Evolutionary conservation across 2,329 filamentous ascomycete genomes (phyloP), one percentile per base, ranked within the genome.

Genomic region (Xenoacremonium recifei): DNA sequence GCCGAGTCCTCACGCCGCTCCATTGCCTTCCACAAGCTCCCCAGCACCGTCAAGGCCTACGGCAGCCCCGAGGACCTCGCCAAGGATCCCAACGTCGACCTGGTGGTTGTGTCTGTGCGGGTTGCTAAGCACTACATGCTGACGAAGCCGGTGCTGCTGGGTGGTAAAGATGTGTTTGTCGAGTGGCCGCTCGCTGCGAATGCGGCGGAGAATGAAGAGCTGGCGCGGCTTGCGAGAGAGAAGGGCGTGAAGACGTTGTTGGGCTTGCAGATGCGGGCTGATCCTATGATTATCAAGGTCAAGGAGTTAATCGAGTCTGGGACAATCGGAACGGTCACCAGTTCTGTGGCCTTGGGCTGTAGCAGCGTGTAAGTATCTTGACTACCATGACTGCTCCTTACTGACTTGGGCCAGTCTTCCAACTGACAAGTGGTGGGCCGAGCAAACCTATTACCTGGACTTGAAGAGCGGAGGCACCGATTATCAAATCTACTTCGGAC

Each of bases 41-140:
- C 65, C 1, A 32, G 57, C 2, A 53, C 50, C 3, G 67, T 66
- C 10, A 68, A 65, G 27, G 61, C 70, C 1, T 78, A 78, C 44
- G 75, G 70, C n/a, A 58, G 63, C 17, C 66, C 73, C 0, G 61
- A 67, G 4, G 61, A 63, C 4, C 55, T 79, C 2, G 73, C 73
- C 1, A 61, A 59, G 1, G 73, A 78, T 36, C 57, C 61, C 1
- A 59, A 70, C n/a, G 60, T 80, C 13, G 72, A 79, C 35, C 62
- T 80, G 1, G 70, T 81, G 5, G 68, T 78, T 12, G 72, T 72
- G 44, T 65, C 59, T 33, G 76, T 75, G 0, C 61, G 71, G 10
- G 76, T 77, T 1, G 72, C 74, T 37, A 65, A 64, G 4, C 77
- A 81, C 51, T 65, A 65, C 38, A 42, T 60, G 4, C 66, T 69